Conservation (phyloP, 306 rosid species). For the Trifolium dubium region DNA sequence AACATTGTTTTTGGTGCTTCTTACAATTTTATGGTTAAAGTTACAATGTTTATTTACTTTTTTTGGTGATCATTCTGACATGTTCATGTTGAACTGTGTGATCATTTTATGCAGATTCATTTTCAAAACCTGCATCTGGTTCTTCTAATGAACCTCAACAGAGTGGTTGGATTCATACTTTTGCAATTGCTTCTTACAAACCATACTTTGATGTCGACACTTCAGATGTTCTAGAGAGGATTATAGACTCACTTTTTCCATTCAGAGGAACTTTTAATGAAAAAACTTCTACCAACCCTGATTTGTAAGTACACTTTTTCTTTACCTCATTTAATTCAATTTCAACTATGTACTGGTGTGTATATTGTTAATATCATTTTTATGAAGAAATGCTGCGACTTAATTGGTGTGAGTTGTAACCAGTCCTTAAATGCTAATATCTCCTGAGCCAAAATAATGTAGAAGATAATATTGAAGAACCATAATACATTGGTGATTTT, state of each 20-base stretch:
- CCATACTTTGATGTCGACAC: conserved; percentile 89
- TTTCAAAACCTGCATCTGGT: conserved; percentile 84
- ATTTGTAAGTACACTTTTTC: conserved; percentile 67
- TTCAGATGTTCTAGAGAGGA: conserved; percentile 85
- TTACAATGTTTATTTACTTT: too few species aligned
- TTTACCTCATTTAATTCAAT: conserved; percentile 33
- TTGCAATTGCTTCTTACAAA: conserved; percentile 76
- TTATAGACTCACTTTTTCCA: conserved; percentile 81
- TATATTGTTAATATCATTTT: conserved; percentile 28
- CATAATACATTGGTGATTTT: conserved; percentile 12
- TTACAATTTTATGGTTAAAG: conserved; percentile 26
- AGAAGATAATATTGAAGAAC: conserved; percentile 18
- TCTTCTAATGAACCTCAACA: conserved; percentile 84
- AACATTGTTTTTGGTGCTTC: not conserved
- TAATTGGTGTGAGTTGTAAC: not conserved
- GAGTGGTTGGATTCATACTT: conserved; percentile 73
- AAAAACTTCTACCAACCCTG: conserved; percentile 82
- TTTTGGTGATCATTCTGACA: conserved; percentile 5
- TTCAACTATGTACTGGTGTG: conserved; percentile 13
- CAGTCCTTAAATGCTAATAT: conserved; percentile 12
- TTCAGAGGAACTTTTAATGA: conserved; percentile 89
- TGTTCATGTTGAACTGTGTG: conserved; percentile 33
- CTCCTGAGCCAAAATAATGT: conserved; percentile 14
- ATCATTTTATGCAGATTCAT: conserved; percentile 67
- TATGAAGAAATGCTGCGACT: conserved; percentile 11